Evolutionary conservation across 2,329 filamentous ascomycete species (phyloP), one percentile per base, ranked within the genome.

Genomic region (Monosporascus sp.): DNA sequence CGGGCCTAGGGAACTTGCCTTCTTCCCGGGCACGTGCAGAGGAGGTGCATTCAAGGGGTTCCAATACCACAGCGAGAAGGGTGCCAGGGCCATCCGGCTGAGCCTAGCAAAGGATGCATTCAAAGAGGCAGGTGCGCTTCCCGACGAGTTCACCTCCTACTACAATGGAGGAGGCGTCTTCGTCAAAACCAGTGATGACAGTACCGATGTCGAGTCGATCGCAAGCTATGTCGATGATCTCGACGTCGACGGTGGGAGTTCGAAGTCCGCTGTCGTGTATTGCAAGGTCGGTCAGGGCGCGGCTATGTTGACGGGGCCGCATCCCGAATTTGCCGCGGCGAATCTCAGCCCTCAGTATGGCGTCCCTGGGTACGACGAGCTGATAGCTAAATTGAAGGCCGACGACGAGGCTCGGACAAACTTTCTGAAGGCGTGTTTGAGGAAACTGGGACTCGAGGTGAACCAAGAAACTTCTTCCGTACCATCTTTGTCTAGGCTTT

Each of bases 91-190:
- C 2, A 85, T 84, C 1, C 78, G 80, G 53, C 62, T 97, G 46
- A 79, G 77, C 50, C 84, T 94, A 14, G 75, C 81, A 14, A 84
- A 82, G 58, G 77, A 76, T 2, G 74, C 77, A 0, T 82, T 95
- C 55, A 69, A 72, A 0, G 64, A 63, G 7, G 66, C 62, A 0
- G 78, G 75, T 0, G 71, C 73, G 3, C 68, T 87, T 1, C 81
- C 86, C 0, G 78, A 83, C 1, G 74, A 77, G 1, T 89, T 96
- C 55, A 76, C 79, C 51, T 86, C 84, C 15, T 99, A 99, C 67
- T 97, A 93, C 70, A 99, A 99, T 62, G 94, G 94, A 1, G 94
- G 94, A 1, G 92, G 94, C 3, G 85, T 96, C 1, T 99, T 97
- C 73, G 89, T 96, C 1, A 87, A 94, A 71, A 87, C 88, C 6